Base-by-base conservation (phyloP, 805 yeast genomes). In the Saccharomycopsis fodiens region DNA sequence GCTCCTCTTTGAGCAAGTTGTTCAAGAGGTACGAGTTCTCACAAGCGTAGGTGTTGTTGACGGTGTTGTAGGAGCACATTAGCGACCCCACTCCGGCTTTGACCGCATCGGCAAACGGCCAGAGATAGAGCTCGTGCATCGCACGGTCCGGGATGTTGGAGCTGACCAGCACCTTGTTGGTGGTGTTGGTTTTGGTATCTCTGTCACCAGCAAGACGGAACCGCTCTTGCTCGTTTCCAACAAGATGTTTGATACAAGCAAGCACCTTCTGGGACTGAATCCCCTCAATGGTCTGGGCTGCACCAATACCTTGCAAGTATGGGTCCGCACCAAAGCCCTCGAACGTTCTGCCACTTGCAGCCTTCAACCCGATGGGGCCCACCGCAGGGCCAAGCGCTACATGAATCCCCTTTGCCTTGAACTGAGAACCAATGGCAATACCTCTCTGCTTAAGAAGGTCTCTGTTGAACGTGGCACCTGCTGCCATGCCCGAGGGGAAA, bases 21-120 rank as follows among this genome's bases (percentile, higher is more conserved):
- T 78, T 78, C 52, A 78, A 53, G 38, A 76, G 61, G 48, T 73
- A 70, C 2, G 78, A 67, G 55, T 78, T 78, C 53, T 78, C 79
- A 55, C 83, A 77, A 3, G 80, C 72, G 49, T 73, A 72, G 1
- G 78, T 66, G 49, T 73, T 71, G 60, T 79, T 79, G 32, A 77
- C 72, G 50, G 66, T 65, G 51, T 77, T 76, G 56, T 74, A 77
- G 1, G 81, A 65, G 54, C 84, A 78, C 76, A 78, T 74, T 15
- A 78, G 64, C 27, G 77, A 67, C 2, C 79, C 82, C 21, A 63
- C 79, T 23, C 82, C 82, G n/a, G 82, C 78, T 43, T 68, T 68
- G 20, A 78, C 65, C 23, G 74, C 73, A 54, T 78, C 80, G 5
- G 80, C 81, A 64, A 75, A 78, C 8, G 84, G 85, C 82, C 84